Percentiles rank a stretch among this genome's conserved stretches.
Evolutionary conservation across 352 stramenopile species (phyloP).

Genomic region (Achlya hypogyna): DNA sequence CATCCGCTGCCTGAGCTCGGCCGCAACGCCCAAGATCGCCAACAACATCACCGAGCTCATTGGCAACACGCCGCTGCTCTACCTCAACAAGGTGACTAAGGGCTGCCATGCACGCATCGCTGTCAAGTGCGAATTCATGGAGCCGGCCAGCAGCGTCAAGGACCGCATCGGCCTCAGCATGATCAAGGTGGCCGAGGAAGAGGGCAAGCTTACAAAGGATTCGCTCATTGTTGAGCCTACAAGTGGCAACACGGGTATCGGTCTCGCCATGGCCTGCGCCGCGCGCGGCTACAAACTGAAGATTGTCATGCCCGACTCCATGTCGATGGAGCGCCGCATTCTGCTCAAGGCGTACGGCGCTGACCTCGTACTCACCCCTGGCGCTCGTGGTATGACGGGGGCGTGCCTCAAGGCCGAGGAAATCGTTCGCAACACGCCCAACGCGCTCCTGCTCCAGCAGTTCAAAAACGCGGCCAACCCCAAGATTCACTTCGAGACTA

Average conservation of each 20-base stretch:
- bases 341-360: constrained; percentile 90
- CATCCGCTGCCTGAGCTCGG: background rate
- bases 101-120: constrained; percentile 74
- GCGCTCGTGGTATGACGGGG: constrained; percentile 69
- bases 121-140: constrained; percentile 87
- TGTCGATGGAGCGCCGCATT: constrained; percentile 94
- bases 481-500: constrained; percentile 87
- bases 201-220: constrained; percentile 56
- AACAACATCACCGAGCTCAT: constrained; percentile 92
- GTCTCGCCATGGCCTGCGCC: constrained; percentile 86
- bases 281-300: constrained; percentile 88
- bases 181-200: constrained; percentile 69
- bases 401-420: constrained; percentile 69
- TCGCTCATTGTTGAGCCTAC: constrained; percentile 90
- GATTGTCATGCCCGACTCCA: constrained; percentile 93
- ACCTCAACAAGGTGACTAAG: constrained; percentile 80
- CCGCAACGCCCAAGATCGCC: constrained; percentile 58
- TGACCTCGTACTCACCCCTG: constrained; percentile 89
- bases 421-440: constrained; percentile 64
- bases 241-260: constrained; percentile 93
- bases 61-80: constrained; percentile 91
- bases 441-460: constrained; percentile 83
- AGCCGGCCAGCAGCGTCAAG: constrained; percentile 81
- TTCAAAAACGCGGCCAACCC: constrained; percentile 97
- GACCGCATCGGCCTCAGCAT: constrained; percentile 82